Evolutionary conservation across 768 basidiomycete genomes (phyloP).

Genomic region (Phaeotremella skinneri): DNA sequence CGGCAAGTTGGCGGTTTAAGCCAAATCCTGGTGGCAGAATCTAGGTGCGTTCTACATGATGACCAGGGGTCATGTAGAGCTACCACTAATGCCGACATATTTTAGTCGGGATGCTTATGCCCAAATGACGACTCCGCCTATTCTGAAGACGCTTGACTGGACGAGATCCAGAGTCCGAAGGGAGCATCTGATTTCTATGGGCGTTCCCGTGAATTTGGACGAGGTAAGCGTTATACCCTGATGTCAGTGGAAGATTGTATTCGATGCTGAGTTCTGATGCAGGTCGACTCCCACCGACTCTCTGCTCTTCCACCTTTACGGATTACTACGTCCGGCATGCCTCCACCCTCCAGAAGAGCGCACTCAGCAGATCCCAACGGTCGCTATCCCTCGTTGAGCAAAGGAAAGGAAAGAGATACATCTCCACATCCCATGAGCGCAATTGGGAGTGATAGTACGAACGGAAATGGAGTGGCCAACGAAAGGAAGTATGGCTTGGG

Average conservation of each 20-base stretch:
- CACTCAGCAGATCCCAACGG: conserved; percentile 14
- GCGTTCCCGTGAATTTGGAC: conserved; percentile 91
- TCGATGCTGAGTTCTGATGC: conserved; percentile 49
- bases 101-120: conserved; percentile 75
- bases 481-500: conserved; percentile 60
- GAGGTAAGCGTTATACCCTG: conserved; percentile 58
- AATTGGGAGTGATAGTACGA: conserved; percentile 28
- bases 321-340: conserved; percentile 60
- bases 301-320: conserved; percentile 68
- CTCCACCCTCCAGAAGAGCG: conserved; percentile 6
- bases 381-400: conserved; percentile 16
- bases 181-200: conserved; percentile 84
- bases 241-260: conserved; percentile 49
- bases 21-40: conserved; percentile 71
- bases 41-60: conserved; percentile 60
- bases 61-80: conserved; percentile 15
- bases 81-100: background rate
- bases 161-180: conserved; percentile 84
- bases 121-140: conserved; percentile 66
- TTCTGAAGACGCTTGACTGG: conserved; percentile 87
- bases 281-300: conserved; percentile 48
- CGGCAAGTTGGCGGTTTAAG: conserved; percentile 75
- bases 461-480: conserved; percentile 13
- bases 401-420: conserved; percentile 56
- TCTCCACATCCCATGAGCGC: conserved; percentile 52